Evolutionary conservation across 495 filamentous ascomycete species (phyloP), one percentile per base, ranked within the genome.

Genomic region (Pseudotulostoma volvatum): DNA sequence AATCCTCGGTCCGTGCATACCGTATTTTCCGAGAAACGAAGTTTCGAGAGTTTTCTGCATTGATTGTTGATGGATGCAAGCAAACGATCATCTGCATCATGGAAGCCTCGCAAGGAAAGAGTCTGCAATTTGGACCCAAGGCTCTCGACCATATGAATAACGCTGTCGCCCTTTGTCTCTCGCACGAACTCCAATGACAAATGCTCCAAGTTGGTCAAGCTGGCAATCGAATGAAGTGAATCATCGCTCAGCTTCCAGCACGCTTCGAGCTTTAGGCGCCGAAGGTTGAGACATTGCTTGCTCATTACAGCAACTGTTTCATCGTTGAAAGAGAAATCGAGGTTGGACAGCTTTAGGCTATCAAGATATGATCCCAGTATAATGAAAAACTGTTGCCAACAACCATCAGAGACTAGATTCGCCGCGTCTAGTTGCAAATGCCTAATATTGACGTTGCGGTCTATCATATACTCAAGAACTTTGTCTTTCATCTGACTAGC

Each of bases 401-500:
- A 73, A 0, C 58, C 58, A 46, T 90, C 74, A 3, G 74, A 71
- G 7, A 93, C 60, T 3, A 94, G 68, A 43, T 93, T 94, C 1
- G 84, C 74, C 11, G 81, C 77, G 47, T 84, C 74, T 3, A 94
- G 53, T 56, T 84, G 57, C 62, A 75, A 40, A 50, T 71, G 43
- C 63, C 59, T 67, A 33, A 93, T 65, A 7, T 69, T 47, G 30
- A 76, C 60, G 31, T 78, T 57, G 16, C 80, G 76, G 38, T 76
- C 76, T 3, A 81, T 60, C 48, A 93, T 72, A 55, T 84, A 92
- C 14, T 88, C 68, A 50, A 93, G 65, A 18, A 83, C 77, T 9
- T 62, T 53, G 48, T 93, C 80, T 53, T 90, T 92, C 68, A 93
- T 77, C 46, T 90, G 83, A 23, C 84, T 76, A n/a, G 74, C 81